phyloP scores from a whole-genome alignment of 164 flowering plant genomes.

The Echeveria elegans region DNA sequence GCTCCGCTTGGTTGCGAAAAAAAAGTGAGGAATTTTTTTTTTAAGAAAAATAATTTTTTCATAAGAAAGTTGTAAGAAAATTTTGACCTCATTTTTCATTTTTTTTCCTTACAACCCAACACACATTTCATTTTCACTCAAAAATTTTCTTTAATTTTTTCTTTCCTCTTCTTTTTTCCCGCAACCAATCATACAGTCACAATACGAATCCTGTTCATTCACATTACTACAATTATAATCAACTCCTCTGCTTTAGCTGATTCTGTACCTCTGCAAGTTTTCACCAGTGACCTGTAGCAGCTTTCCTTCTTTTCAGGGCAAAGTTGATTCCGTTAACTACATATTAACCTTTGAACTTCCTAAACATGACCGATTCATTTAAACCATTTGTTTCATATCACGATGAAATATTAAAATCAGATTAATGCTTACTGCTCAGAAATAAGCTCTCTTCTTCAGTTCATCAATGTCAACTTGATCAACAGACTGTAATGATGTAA shows the following conservation, averaged over 20 bases:
- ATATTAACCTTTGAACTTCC: slow-evolving; percentile 51
- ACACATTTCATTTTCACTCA: too few relatives aligned
- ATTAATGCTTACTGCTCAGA: slow-evolving; percentile 46
- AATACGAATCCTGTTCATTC: too few relatives aligned
- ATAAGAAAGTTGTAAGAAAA: too few relatives aligned
- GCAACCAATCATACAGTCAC: too few relatives aligned
- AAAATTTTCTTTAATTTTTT: too few relatives aligned
- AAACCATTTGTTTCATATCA: not conserved
- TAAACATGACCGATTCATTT: not conserved
- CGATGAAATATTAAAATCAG: not conserved
- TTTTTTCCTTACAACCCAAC: too few relatives aligned
- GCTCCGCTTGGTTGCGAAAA: too few relatives aligned
- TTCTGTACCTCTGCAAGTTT: slow-evolving; percentile 67
- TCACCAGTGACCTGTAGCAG: slow-evolving; percentile 80
- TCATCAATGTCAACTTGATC: slow-evolving; percentile 37
- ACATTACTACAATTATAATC: not conserved
- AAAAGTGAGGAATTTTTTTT: too few relatives aligned
- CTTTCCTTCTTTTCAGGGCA: slow-evolving; percentile 67
- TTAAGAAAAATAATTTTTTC: too few relatives aligned
- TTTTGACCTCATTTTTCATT: too few relatives aligned
- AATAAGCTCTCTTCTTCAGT: slow-evolving; percentile 74
- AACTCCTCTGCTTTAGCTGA: not conserved
- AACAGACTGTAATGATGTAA: slow-evolving; percentile 34
- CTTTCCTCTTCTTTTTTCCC: too few relatives aligned
- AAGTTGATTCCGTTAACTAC: slow-evolving; percentile 74